These are phyloP conservation scores for Tolypocladium amazonense DNA, from an alignment of 2,329 filamentous ascomycete species.

Conservation along the genomic window DNA sequence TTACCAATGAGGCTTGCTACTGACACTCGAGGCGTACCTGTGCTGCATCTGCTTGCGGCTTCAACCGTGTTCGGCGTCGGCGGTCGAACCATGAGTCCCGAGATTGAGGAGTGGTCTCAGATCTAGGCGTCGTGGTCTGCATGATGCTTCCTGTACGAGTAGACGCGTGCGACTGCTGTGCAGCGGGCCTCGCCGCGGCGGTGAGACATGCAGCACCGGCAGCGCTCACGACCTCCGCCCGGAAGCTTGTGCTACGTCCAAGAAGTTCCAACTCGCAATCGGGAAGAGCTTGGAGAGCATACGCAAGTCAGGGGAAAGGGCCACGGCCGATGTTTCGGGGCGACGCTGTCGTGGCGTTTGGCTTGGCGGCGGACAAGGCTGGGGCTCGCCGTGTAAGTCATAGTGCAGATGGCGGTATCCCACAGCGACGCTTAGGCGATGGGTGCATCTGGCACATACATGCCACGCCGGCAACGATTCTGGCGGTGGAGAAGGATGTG, in stretches of 20 bases:
- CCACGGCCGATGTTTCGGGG: neutral
- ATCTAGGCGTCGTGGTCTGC: neutral
- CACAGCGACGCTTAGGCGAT: neutral
- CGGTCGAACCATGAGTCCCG: neutral
- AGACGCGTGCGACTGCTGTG: neutral
- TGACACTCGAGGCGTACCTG: neutral
- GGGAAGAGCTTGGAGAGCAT: too few relatives aligned
- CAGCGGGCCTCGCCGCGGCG: neutral
- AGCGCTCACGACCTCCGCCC: neutral
- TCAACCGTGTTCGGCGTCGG: neutral
- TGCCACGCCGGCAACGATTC: neutral
- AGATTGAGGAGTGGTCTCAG: neutral
- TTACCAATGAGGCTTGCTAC: neutral
- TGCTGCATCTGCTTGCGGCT: neutral
- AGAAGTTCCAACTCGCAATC: neutral
- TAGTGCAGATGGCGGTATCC: neutral
- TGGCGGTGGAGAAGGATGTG: neutral
- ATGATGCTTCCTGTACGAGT: neutral
- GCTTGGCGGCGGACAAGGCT: neutral
- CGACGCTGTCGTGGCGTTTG: neutral
- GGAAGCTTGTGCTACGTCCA: neutral
- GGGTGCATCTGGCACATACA: neutral
- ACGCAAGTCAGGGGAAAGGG: neutral
- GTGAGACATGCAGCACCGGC: neutral
- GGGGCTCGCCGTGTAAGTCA: neutral